Conservation (phyloP, 2,329 filamentous ascomycete genomes). For the Phialocephala subalpina region DNA sequence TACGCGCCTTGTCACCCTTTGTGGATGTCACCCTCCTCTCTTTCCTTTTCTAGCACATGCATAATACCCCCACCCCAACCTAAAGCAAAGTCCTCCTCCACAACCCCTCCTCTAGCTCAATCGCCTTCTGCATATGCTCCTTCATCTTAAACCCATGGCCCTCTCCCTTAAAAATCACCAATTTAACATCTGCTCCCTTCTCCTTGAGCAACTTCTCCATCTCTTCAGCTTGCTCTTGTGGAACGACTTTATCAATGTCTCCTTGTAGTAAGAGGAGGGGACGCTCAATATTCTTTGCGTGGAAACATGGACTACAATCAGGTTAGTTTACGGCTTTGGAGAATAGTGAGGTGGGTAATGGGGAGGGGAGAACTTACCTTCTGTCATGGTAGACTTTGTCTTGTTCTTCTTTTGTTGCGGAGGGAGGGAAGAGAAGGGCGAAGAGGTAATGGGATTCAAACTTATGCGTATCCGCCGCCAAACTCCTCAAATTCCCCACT, state of each 20-base stretch:
- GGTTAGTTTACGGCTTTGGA: too few relatives aligned
- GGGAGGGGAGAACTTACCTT: too few relatives aligned
- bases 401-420: constrained; percentile 49
- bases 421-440: constrained; percentile 49
- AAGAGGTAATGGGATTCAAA: constrained; percentile 62
- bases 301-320: constrained; percentile 57
- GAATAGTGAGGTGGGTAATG: too few relatives aligned
- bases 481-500: constrained; percentile 56
- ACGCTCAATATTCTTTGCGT: constrained; percentile 55
- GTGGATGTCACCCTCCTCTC: too few relatives aligned
- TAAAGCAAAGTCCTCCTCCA: constrained; percentile 41
- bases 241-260: constrained; percentile 63
- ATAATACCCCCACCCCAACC: background rate
- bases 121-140: constrained; percentile 48
- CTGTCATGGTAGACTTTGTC: constrained; percentile 52
- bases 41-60: background rate
- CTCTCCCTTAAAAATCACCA: constrained; percentile 58
- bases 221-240: constrained; percentile 61
- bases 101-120: constrained; percentile 56
- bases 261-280: constrained; percentile 66
- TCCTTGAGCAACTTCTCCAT: constrained; percentile 56
- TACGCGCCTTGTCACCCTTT: too few relatives aligned
- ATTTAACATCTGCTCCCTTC: constrained; percentile 52
- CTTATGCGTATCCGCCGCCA: constrained; percentile 60
- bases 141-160: constrained; percentile 58